Base-by-base conservation (phyloP, 371 early-diverging fungal species). In the Apophysomyces variabilis region DNA sequence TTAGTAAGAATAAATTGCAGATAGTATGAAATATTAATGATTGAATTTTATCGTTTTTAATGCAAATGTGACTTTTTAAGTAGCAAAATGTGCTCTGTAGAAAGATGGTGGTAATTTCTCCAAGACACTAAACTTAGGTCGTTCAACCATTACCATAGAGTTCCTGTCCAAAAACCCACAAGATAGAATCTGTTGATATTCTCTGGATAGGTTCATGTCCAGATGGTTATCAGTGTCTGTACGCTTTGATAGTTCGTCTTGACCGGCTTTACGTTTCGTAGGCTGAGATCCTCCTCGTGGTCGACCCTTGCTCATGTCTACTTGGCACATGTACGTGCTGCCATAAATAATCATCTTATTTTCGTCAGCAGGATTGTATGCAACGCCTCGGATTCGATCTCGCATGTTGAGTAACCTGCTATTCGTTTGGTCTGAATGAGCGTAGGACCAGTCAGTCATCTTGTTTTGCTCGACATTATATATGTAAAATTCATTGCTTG, bases 91-190 rank as follows among this genome's bases (percentile, higher is more conserved):
- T 75, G 93, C 87, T 70, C 90, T 89, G 81, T 91, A 92, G 80
- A 88, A 95, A 13, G 91, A 92, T 45, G 90, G 87, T 45, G 95
- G 95, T 67, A 96, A 68, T 46, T 84, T 86, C 64, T 89, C 88
- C 63, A 94, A 74, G 41, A 95, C 90, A 61, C 88, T 87, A 70
- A 90, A 79, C 71, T 89, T 87, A 13, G 96, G 94, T 70, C 95
- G 81, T 77, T 97, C 97, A 18, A 95, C 88, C 47, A 92, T 89
- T 0, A 93, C 89, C 82, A 95, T 79, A 64, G 92, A 89, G 73
- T 90, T 80, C 36, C 76, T 77, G 43, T 78, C 90, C 39, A 92
- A 57, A 67, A 91, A 93, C 61, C 84, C 90, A 65, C 89, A 84
- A 67, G 75, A 86, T 86, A 96, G 86, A 64, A 95, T 75, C 47